These are phyloP conservation scores for Irineochytrium annulatum DNA, from an alignment of 192 early-diverging fungal genomes.

Conservation along the genomic window DNA sequence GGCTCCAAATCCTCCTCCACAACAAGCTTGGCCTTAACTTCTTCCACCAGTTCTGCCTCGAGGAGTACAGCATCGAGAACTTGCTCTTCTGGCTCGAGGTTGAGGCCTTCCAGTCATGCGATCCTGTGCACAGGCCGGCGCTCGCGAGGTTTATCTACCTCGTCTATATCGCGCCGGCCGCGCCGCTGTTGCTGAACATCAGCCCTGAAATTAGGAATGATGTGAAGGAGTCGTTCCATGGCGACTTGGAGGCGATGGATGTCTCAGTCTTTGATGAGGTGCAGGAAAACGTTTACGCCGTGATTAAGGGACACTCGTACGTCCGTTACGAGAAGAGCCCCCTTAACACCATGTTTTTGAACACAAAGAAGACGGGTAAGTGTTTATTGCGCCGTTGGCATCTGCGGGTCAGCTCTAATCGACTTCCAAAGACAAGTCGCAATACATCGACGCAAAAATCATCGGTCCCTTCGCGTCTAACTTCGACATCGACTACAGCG, in stretches of 20 bases:
- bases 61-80: slow-evolving; percentile 76
- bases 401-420: neutral
- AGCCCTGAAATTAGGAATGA: slow-evolving; percentile 65
- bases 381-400: slow-evolving; percentile 4
- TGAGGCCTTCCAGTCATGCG: slow-evolving; percentile 61
- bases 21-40: slow-evolving; percentile 34
- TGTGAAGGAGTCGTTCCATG: slow-evolving; percentile 31
- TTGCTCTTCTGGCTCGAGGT: slow-evolving; percentile 82
- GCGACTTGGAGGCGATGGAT: slow-evolving; percentile 27
- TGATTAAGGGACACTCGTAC: slow-evolving; percentile 70
- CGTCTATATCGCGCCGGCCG: slow-evolving; percentile 63
- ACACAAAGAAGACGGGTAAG: slow-evolving; percentile 47
- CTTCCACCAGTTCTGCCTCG: slow-evolving; percentile 56
- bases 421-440: slow-evolving; percentile 9
- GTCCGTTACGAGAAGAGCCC: slow-evolving; percentile 63
- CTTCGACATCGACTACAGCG: neutral
- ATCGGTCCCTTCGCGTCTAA: neutral
- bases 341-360: slow-evolving; percentile 40
- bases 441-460: slow-evolving; percentile 2
- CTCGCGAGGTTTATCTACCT: slow-evolving; percentile 61
- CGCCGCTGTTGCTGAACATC: slow-evolving; percentile 71
- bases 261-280: slow-evolving; percentile 77
- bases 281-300: slow-evolving; percentile 69
- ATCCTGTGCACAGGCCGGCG: neutral
- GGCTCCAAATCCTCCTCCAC: slow-evolving; percentile 31